Evolutionary conservation across 108 stramenopile genomes (phyloP).

Genomic region (Parietichytrium sp.): DNA sequence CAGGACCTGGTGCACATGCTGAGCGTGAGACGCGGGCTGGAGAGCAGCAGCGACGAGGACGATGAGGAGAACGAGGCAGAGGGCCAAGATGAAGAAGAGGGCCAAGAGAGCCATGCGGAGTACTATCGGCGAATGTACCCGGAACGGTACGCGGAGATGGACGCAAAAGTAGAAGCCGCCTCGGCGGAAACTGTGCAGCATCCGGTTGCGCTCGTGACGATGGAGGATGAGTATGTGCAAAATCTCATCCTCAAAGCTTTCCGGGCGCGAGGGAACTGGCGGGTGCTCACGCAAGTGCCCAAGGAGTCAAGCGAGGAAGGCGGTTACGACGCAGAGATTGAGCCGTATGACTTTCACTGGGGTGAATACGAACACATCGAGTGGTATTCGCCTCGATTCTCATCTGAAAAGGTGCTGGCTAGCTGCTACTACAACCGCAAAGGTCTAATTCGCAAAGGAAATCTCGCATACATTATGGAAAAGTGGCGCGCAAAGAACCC

Average conservation of each 20-base stretch:
- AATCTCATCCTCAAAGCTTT: background rate
- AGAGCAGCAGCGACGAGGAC: background rate
- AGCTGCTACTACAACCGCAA: slow-evolving; percentile 38
- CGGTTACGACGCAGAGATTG: background rate
- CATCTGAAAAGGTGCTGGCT: background rate
- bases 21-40: background rate
- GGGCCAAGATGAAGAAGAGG: background rate
- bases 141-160: background rate
- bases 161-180: background rate
- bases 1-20: slow-evolving; percentile 9
- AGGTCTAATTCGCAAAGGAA: slow-evolving; percentile 15
- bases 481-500: slow-evolving; percentile 25
- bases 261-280: background rate
- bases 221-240: slow-evolving; percentile 30
- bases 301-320: no score
- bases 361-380: slow-evolving; percentile 29
- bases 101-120: background rate
- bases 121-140: background rate
- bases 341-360: slow-evolving; percentile 20
- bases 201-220: background rate
- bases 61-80: slow-evolving; percentile 14
- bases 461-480: slow-evolving; percentile 32
- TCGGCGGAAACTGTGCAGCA: background rate
- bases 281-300: background rate
- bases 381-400: background rate